Evolutionary conservation across 805 yeast genomes (phyloP), one percentile per base, ranked within the genome.

Genomic region (Saccharomycopsis selenospora): DNA sequence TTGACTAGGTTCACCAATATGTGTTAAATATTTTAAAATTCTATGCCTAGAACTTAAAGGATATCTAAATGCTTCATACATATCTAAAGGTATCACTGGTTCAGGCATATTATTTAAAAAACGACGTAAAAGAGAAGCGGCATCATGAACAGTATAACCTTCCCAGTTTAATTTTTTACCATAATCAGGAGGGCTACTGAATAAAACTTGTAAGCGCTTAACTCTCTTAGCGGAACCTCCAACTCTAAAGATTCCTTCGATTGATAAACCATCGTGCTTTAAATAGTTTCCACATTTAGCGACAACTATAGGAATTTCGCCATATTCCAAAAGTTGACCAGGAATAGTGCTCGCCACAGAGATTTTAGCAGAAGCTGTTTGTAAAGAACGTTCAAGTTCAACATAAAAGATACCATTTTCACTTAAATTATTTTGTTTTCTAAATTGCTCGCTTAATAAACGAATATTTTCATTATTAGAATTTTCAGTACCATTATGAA

Each of bases 81-180:
- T 66, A 3, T 74, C 74, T 29, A 87, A 68, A 1, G 98, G 96
- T 18, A 93, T 80, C 48, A 93, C 72, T 0, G 98, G 98, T 59
- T 93, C 98, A 1, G 96, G 95, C 48, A 93, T 73, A 41, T 88
- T 81, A 60, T 89, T 88, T 53, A 93, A 71, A 62, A 77, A 93
- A 49, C 99, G 72, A 61, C 98, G 75, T 50, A 93, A 75, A 20
- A 93, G 71, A 17, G 93, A 85, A 1, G 98, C 95, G 1, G 96
- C 97, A 65, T 93, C 99, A 66, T 93, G 99, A 10, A 91, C 97
- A 0, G 89, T 87, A 66, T 79, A 93, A 0, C 95, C 91, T 43
- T 86, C 89, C 99, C 98, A 93, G 56, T 76, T 77, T 41, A 90
- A 73, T 56, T 83, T 84, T 45, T 88, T 77, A 14, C 99, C 99